These are phyloP conservation scores for Rhodotorula diobovata DNA, from an alignment of 768 basidiomycete genomes.

Conservation along the genomic window DNA sequence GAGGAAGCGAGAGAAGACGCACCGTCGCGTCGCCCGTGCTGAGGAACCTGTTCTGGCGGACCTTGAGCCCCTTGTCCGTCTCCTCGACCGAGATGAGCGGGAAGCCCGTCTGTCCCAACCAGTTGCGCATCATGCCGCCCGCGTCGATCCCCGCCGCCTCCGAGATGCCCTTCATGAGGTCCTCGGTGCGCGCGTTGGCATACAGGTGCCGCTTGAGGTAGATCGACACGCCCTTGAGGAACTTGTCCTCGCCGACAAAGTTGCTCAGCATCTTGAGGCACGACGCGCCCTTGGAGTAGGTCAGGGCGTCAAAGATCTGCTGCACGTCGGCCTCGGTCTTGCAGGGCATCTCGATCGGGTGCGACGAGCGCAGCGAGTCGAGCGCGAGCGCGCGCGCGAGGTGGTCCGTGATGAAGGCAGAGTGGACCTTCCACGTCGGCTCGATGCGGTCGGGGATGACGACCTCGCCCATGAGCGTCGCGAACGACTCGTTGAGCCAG, in stretches of 20 bases:
- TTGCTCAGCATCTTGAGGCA: conserved; percentile 91
- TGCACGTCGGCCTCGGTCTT: conserved; percentile 54
- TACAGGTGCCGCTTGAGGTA: conserved; percentile 87
- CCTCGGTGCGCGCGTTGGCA: conserved; percentile 73
- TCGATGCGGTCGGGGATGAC: conserved; percentile 62
- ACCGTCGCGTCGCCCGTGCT: conserved; percentile 53
- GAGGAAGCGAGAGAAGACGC: background rate
- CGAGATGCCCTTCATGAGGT: conserved; percentile 81
- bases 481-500: conserved; percentile 45
- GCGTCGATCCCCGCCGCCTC: conserved; percentile 70
- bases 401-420: conserved; percentile 70
- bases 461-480: conserved; percentile 73
- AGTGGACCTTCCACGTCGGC: conserved; percentile 60
- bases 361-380: conserved; percentile 80
- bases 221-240: conserved; percentile 58
- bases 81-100: conserved; percentile 86
- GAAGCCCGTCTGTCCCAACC: conserved; percentile 83
- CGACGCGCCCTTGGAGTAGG: conserved; percentile 52
- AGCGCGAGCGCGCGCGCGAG: conserved; percentile 70
- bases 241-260: conserved; percentile 80
- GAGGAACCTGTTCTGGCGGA: conserved; percentile 88
- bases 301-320: conserved; percentile 10
- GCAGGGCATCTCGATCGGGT: conserved; percentile 87
- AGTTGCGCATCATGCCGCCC: conserved; percentile 77
- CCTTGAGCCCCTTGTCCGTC: conserved; percentile 61